Conservation (phyloP, 78 protist species). For the Trichosphaerium sp. region DNA sequence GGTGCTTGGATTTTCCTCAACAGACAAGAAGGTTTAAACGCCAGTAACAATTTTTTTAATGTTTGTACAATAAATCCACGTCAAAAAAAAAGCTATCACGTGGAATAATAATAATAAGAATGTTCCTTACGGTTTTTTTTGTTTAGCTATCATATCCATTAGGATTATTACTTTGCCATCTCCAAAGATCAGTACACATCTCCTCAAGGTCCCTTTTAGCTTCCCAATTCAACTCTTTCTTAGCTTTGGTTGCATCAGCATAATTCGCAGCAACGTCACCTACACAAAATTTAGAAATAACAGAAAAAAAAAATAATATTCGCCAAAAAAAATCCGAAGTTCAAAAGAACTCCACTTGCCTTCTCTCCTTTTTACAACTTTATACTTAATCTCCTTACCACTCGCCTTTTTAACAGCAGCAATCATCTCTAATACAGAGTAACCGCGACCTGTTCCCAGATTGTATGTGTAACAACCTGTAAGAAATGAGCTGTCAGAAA, state of each 20-base stretch:
- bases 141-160: conserved; percentile 57
- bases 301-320: conserved; percentile 5
- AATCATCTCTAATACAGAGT: conserved; percentile 83
- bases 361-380: conserved; percentile 25
- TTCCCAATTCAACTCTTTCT: conserved; percentile 64
- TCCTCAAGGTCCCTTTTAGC: conserved; percentile 58
- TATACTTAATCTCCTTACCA: conserved; percentile 40
- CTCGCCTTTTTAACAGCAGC: conserved; percentile 57
- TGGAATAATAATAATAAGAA: no score
- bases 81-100: no score
- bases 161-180: conserved; percentile 80
- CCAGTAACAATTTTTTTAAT: no score
- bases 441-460: conserved; percentile 87
- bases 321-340: not conserved
- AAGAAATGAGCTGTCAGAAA: no score
- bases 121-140: no score
- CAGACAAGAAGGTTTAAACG: no score
- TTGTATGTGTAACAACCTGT: conserved; percentile 55
- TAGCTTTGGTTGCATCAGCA: conserved; percentile 50
- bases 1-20: no score
- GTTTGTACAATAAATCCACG: no score
- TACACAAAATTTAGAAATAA: not conserved
- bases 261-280: conserved; percentile 42
- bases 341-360: not conserved
- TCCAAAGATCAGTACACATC: conserved; percentile 82